A percentile compares a stretch with the other conserved stretches of the same genome.
Conservation (phyloP, 345 rosid species). For the Arabis hirsuta region DNA sequence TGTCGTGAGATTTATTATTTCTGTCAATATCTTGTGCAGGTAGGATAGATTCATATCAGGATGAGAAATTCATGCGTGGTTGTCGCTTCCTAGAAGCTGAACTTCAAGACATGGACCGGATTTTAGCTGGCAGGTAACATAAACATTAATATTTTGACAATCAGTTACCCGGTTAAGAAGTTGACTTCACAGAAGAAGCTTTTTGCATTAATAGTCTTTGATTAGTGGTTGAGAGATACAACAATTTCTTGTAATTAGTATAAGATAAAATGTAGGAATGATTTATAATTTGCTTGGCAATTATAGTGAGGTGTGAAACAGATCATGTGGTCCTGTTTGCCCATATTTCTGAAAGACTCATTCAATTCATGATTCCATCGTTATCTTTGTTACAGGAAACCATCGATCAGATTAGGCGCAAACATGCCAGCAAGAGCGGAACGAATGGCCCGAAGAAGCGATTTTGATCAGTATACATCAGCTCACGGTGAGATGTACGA, state of each 20-base stretch:
- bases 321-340: constrained; percentile 42
- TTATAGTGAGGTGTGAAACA: constrained; percentile 38
- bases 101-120: constrained; percentile 86
- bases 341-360: constrained; percentile 14
- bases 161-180: constrained; percentile 23
- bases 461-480: constrained; percentile 78
- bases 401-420: constrained; percentile 84
- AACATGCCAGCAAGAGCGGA: constrained; percentile 98
- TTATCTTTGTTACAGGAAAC: constrained; percentile 60
- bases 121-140: constrained; percentile 77
- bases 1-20: not conserved
- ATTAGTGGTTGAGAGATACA: constrained; percentile 38
- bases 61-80: constrained; percentile 88
- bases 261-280: constrained; percentile 16
- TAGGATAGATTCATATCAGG: constrained; percentile 68
- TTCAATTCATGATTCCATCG: not conserved
- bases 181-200: constrained; percentile 35
- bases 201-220: constrained; percentile 39
- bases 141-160: constrained; percentile 14
- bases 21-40: constrained; percentile 52
- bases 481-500: constrained; percentile 68
- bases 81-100: constrained; percentile 93
- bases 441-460: constrained; percentile 73
- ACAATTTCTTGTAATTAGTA: constrained; percentile 4
- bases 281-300: constrained; percentile 9